These are phyloP conservation scores for Vinca major DNA, from an alignment of 305 asterid genomes.

Conservation along the genomic window DNA sequence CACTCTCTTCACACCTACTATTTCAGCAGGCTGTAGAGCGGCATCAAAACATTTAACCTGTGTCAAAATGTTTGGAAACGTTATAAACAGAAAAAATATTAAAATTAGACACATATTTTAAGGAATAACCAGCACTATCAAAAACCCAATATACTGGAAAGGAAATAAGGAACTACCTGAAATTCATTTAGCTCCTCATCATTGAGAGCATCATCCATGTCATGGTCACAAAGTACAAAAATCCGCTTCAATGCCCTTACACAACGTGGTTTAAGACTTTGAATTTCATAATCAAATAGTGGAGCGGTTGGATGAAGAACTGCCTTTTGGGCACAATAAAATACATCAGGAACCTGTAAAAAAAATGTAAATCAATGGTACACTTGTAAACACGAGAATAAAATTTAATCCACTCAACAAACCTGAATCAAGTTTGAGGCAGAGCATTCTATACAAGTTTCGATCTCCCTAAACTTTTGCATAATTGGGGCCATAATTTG, in stretches of 20 bases:
- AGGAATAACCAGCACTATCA: background rate
- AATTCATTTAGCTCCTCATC: constrained; percentile 89
- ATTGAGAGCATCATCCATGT: constrained; percentile 80
- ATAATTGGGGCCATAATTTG: constrained; percentile 69
- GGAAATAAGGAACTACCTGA: constrained; percentile 45
- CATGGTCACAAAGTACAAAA: constrained; percentile 80
- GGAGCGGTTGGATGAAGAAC: constrained; percentile 98
- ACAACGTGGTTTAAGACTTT: constrained; percentile 74
- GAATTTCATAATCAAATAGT: constrained; percentile 83
- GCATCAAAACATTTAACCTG: constrained; percentile 88
- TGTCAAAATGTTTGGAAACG: constrained; percentile 14
- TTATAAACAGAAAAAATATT: background rate
- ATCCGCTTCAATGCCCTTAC: constrained; percentile 81
- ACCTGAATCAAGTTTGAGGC: constrained; percentile 91
- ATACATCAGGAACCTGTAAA: constrained; percentile 79
- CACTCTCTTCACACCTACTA: constrained; percentile 76
- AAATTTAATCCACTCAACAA: constrained; percentile 13
- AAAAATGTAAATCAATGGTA: constrained; percentile 20
- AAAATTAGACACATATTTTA: background rate
- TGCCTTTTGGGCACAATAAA: constrained; percentile 88
- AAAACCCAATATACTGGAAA: background rate
- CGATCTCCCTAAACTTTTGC: constrained; percentile 93
- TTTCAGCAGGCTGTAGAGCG: constrained; percentile 82
- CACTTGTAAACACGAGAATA: constrained; percentile 6
- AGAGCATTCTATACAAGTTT: constrained; percentile 93